Evolutionary conservation across 2,329 filamentous ascomycete species (phyloP).

Genomic region (Cadophora gregata): DNA sequence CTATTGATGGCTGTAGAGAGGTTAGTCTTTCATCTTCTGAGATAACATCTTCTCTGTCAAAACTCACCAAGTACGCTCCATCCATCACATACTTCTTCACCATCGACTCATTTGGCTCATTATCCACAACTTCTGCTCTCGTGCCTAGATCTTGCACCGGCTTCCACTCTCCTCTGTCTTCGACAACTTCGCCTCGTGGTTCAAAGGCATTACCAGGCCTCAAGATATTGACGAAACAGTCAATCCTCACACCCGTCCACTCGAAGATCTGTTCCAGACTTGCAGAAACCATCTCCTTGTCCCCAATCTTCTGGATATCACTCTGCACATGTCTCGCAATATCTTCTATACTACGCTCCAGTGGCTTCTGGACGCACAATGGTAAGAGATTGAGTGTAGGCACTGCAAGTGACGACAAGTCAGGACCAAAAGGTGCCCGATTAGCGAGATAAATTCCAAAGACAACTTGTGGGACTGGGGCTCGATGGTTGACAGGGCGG

Average conservation of each 20-base stretch:
- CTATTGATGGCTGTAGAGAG: slow-evolving; percentile 38
- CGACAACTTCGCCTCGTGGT: neutral
- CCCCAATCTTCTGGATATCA: slow-evolving; percentile 69
- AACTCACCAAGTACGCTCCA: slow-evolving; percentile 38
- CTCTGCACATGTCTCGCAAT: slow-evolving; percentile 68
- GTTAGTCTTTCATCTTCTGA: slow-evolving; percentile 17
- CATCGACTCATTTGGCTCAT: slow-evolving; percentile 16
- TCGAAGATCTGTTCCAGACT: slow-evolving; percentile 72
- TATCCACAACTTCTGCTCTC: slow-evolving; percentile 26
- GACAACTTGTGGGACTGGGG: slow-evolving; percentile 43
- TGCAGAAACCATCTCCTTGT: slow-evolving; percentile 58
- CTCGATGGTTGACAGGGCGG: neutral
- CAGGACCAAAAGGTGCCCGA: slow-evolving; percentile 59
- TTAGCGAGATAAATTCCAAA: slow-evolving; percentile 90
- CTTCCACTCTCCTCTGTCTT: slow-evolving; percentile 22
- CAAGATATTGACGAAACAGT: slow-evolving; percentile 84
- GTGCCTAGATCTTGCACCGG: slow-evolving; percentile 23
- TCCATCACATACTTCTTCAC: neutral
- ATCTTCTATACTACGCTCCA: slow-evolving; percentile 48
- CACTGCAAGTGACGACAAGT: slow-evolving; percentile 56
- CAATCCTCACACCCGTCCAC: slow-evolving; percentile 76
- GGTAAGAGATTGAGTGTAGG: slow-evolving; percentile 85
- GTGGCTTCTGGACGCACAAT: slow-evolving; percentile 58
- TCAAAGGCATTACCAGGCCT: slow-evolving; percentile 38
- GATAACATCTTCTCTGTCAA: neutral